Evolutionary conservation across 805 yeast species (phyloP), one percentile per base, ranked within the genome.

Genomic region (Lachancea lanzarotensis): DNA sequence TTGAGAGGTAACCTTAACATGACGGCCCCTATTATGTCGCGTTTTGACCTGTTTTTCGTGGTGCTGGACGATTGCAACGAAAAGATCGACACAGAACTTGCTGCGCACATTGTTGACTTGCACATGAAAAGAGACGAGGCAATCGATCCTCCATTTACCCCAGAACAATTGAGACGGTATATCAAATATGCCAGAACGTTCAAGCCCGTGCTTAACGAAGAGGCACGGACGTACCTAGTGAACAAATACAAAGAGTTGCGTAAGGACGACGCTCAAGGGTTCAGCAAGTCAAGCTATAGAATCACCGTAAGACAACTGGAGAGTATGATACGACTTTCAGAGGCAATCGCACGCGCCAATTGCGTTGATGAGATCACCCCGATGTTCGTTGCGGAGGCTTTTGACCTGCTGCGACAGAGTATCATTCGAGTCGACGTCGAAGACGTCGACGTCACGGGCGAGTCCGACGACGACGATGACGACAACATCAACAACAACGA

Each of bases 1-100:
- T 72, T 93, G 48, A 73, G 95, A 51, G 81, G 95, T 40, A 93
- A 93, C 60, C 73, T 93, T 60, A 82, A 84, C 58, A 88, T 93
- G 96, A 86, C 96, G 13, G 98, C 97, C 1, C 98, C 98, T 1
- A 93, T 93, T 62, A 93, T 93, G 96, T 91, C 98, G 26, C 81
- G 98, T 68, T 93, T 93, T 64, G 98, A 93, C 67, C 69, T 93
- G 52, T 93, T 93, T 63, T 93, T 93, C 59, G 97, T 93, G 22
- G 83, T 93, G 43, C 71, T 93, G 52, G 98, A 91, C 66, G 98
- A 93, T 59, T 85, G 96, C 63, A 91, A 91, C 59, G 96, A 87
- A 59, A 76, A 81, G 53, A 76, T 89, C 35, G 98, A 93, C 63
- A 83, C 95, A 0, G 86, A 85, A 54, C 71, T 93, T 50, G 97